These are phyloP conservation scores for Paraphaeosphaeria sporulosa DNA, from an alignment of 2,329 filamentous ascomycete genomes.

Conservation along the genomic window DNA sequence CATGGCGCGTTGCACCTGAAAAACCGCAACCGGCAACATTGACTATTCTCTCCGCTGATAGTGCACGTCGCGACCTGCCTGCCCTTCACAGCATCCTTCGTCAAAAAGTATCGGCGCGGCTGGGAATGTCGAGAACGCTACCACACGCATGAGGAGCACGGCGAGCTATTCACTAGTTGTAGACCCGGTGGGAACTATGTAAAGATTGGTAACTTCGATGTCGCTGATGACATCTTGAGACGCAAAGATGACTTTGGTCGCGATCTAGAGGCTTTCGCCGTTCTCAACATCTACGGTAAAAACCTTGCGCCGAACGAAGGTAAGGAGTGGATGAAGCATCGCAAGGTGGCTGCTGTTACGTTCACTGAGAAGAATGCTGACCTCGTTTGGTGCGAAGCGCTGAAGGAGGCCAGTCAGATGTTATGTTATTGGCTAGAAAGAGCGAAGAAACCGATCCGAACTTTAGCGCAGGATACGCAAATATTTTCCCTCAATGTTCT, in stretches of 20 bases:
- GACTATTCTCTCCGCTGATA: neutral
- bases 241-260: constrained; percentile 21
- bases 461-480: constrained; percentile 13
- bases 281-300: constrained; percentile 23
- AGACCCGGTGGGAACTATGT: constrained; percentile 20
- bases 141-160: constrained; percentile 14
- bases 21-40: neutral
- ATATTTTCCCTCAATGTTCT: constrained; percentile 9
- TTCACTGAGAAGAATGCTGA: constrained; percentile 30
- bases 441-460: constrained; percentile 13
- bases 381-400: constrained; percentile 24
- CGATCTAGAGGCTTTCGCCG: constrained; percentile 19
- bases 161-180: constrained; percentile 20
- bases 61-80: constrained; percentile 11
- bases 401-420: constrained; percentile 22
- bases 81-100: constrained; percentile 16
- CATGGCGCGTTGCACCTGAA: neutral
- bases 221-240: constrained; percentile 18
- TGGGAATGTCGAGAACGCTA: constrained; percentile 19
- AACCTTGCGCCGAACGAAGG: constrained; percentile 21
- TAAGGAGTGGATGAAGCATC: constrained; percentile 25
- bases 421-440: constrained; percentile 18
- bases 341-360: constrained; percentile 22
- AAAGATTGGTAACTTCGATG: constrained; percentile 16
- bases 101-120: constrained; percentile 16